phyloP scores from a whole-genome alignment of 2,329 filamentous ascomycete species.

The Tolypocladium tropicale region DNA sequence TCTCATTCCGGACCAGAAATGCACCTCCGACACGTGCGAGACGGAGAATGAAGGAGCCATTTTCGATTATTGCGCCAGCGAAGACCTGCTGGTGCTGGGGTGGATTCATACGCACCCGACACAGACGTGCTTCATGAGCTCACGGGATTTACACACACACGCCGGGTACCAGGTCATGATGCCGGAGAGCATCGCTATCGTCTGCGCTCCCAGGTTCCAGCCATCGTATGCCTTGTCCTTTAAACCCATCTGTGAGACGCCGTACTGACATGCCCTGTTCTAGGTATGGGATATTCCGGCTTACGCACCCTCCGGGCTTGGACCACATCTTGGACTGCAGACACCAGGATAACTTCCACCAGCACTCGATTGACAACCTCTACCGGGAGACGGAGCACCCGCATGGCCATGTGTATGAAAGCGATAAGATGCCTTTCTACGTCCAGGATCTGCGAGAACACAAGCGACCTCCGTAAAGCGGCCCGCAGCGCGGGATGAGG shows the following conservation, averaged over 20 bases:
- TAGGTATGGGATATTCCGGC: constrained; percentile 82
- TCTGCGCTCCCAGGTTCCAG: constrained; percentile 76
- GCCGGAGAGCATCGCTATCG: constrained; percentile 91
- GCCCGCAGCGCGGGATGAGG: too few relatives aligned
- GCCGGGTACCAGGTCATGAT: constrained; percentile 94
- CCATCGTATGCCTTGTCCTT: constrained; percentile 50
- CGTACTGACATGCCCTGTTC: not conserved
- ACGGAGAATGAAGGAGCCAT: constrained; percentile 77
- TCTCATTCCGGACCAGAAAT: constrained; percentile 82
- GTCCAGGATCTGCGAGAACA: constrained; percentile 47
- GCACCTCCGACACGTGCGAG: constrained; percentile 89
- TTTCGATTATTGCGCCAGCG: constrained; percentile 79
- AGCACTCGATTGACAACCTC: constrained; percentile 54
- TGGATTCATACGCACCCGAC: constrained; percentile 98
- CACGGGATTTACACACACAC: constrained; percentile 85
- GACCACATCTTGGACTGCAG: constrained; percentile 73
- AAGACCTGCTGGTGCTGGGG: constrained; percentile 77
- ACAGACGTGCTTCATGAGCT: constrained; percentile 97
- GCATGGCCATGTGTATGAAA: constrained; percentile 59
- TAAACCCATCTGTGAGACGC: not conserved
- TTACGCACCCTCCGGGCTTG: constrained; percentile 88
- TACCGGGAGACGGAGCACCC: constrained; percentile 67
- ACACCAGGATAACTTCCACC: constrained; percentile 76
- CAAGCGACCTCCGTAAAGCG: too few relatives aligned
- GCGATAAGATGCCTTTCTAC: constrained; percentile 50